A percentile compares a stretch with the other conserved stretches of the same genome.
These are phyloP conservation scores for Hanseniaspora meyeri DNA, from an alignment of 805 yeast genomes.

Conservation along the genomic window DNA sequence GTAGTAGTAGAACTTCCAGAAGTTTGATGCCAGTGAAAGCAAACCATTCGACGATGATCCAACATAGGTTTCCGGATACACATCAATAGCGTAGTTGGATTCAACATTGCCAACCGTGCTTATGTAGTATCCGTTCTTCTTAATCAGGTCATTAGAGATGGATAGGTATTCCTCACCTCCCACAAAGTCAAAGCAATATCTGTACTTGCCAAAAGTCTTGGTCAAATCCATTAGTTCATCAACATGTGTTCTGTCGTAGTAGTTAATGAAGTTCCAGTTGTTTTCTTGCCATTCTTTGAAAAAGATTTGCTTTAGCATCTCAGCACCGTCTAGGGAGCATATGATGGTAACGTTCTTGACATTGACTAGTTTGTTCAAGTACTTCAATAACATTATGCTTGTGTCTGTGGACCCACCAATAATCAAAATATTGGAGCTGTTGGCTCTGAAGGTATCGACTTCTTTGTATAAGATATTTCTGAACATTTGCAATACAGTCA, in stretches of 20 bases:
- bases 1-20: conserved; percentile 30
- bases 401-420: conserved; percentile 60
- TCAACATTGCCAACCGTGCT: conserved; percentile 54
- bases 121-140: conserved; percentile 39
- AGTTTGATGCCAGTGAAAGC: conserved; percentile 20
- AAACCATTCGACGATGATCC: conserved; percentile 2
- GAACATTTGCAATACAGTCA: conserved; percentile 41
- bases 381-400: conserved; percentile 24
- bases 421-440: conserved; percentile 42
- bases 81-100: conserved; percentile 30
- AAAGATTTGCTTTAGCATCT: conserved; percentile 22
- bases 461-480: conserved; percentile 27
- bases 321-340: conserved; percentile 21
- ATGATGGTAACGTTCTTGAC: conserved; percentile 24
- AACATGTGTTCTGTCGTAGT: conserved; percentile 14
- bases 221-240: conserved; percentile 20
- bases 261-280: conserved; percentile 14
- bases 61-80: conserved; percentile 18
- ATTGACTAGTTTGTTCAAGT: conserved; percentile 26
- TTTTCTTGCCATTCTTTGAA: conserved; percentile 14
- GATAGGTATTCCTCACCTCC: conserved; percentile 50
- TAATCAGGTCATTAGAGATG: conserved; percentile 34
- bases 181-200: conserved; percentile 54
- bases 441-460: conserved; percentile 20
- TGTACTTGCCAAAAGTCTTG: conserved; percentile 38